Base-by-base conservation (phyloP, 805 yeast species). In the Candida arabinofermentans region DNA sequence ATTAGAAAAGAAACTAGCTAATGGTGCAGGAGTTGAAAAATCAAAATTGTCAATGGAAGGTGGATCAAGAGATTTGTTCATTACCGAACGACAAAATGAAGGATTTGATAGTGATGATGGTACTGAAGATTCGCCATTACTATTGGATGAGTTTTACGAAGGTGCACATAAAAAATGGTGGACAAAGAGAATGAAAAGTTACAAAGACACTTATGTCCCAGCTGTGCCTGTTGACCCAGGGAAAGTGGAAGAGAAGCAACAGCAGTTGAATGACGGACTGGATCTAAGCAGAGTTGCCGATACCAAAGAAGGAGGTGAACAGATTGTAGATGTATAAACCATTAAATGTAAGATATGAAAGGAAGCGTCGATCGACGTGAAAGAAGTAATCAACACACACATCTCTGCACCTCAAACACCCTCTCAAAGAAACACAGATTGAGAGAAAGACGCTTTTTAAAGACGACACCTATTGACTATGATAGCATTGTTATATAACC, bases 121-220 rank as follows among this genome's bases (percentile, higher is more conserved):
- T 36, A 55, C 50, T 35, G 55, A 44, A 8, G 51, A 46, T 8
- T 50, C 40, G 7, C 41, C 47, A 3, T 32, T 41, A 17, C 50
- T 61, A 27, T 40, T 65, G 47, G 72, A 69, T 43, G 71, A 67
- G 35, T 52, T 44, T 37, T 59, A 44, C 45, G 60, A 52, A 14
- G 57, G 56, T 12, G 70, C 64, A n/a, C 44, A 57, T 13, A 64
- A 54, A 42, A 54, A 67, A 42, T 72, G 76, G 75, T 74, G 80
- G 80, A 64, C 66, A 36, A 61, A 59, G 37, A 57, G 81, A 47
- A 68, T 72, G 70, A 64, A 66, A 21, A 43, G 39, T 0, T 57
- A 57, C 30, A 44, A 40, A 3, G 41, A 29, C 65, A 62, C 22
- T 39, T 55, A 44, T 24, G 27, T 41, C 17, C 43, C 50, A 3